phyloP scores from a whole-genome alignment of 805 yeast species.

The Starmerella vitae region DNA sequence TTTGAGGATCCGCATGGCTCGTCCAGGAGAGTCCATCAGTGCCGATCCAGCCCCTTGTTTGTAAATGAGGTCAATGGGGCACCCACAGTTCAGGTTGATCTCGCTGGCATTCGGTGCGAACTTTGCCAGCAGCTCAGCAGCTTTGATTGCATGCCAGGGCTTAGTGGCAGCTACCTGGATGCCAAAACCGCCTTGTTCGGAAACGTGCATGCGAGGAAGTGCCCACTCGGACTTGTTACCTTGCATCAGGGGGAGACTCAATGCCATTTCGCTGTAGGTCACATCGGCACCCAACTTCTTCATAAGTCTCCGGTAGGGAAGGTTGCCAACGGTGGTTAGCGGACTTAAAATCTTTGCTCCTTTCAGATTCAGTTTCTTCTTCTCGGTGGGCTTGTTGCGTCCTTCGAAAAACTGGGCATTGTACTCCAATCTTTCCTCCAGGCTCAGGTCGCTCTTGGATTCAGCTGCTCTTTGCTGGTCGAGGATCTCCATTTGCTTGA shows the following conservation, averaged over 20 bases:
- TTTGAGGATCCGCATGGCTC: slow-evolving; percentile 60
- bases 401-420: slow-evolving; percentile 55
- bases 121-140: slow-evolving; percentile 62
- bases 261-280: slow-evolving; percentile 93
- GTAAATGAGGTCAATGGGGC: slow-evolving; percentile 91
- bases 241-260: slow-evolving; percentile 69
- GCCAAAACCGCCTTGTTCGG: slow-evolving; percentile 81
- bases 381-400: slow-evolving; percentile 65
- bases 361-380: slow-evolving; percentile 53
- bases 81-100: slow-evolving; percentile 86
- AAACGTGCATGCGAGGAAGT: slow-evolving; percentile 69
- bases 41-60: slow-evolving; percentile 95
- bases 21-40: slow-evolving; percentile 74
- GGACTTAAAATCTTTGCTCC: slow-evolving; percentile 86
- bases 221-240: slow-evolving; percentile 98
- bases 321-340: slow-evolving; percentile 90
- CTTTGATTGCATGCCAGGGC: slow-evolving; percentile 87
- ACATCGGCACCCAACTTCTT: slow-evolving; percentile 79
- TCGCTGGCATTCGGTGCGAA: slow-evolving; percentile 57
- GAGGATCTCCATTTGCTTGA: slow-evolving; percentile 36
- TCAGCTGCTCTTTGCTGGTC: slow-evolving; percentile 14
- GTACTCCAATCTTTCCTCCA: slow-evolving; percentile 40
- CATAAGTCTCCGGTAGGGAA: slow-evolving; percentile 91
- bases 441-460: slow-evolving; percentile 41
- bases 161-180: slow-evolving; percentile 85